Evolutionary conservation across 2,329 filamentous ascomycete species (phyloP), one percentile per base, ranked within the genome.

Genomic region (Penicillium vulpinum): DNA sequence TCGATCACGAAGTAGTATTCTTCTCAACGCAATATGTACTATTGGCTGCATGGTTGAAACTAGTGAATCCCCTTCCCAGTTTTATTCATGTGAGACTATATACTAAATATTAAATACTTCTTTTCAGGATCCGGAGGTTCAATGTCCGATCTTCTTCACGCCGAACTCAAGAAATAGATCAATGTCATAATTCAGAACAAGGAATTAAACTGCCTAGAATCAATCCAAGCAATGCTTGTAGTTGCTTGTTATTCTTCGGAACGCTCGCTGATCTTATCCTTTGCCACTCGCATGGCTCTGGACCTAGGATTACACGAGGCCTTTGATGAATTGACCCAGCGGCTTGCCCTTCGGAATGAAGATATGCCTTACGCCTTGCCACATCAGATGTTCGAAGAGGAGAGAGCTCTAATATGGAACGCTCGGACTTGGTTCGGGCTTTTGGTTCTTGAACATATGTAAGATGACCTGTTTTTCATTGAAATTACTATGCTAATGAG

Each of bases 191-290:
- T 81, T 16, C 71, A 78, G 38, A 74, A 70, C 26, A 71, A 71
- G 4, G 68, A 68, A 2, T 56, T 75, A 2, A 74, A 74, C 13
- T 74, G 70, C 8, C 51, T 83, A 0, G 82, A 84, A 56, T 80
- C 78, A 0, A 68, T 84, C 0, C 82, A 85, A 54, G 80, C 82
- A 4, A 70, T 85, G 7, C 67, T 83, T 0, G 70, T 84, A 1
- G 74, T 80, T 47, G 80, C 81, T 0, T 81, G 80, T 53, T 85
- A 84, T 58, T 79, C 78, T 0, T 75, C 82, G 4, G 81, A 83
- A 51, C 75, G 81, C 0, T 81, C 79, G 8, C 63, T 83, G 0
- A 68, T 84, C 0, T 70, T 81, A 3, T 79, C 81, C 0, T 75
- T 82, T 41, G 81, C 82, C 1, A 75, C 79, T 4, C 73, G 79